phyloP scores from a whole-genome alignment of 2,329 filamentous ascomycete species.

The Aspergillus versicolor region DNA sequence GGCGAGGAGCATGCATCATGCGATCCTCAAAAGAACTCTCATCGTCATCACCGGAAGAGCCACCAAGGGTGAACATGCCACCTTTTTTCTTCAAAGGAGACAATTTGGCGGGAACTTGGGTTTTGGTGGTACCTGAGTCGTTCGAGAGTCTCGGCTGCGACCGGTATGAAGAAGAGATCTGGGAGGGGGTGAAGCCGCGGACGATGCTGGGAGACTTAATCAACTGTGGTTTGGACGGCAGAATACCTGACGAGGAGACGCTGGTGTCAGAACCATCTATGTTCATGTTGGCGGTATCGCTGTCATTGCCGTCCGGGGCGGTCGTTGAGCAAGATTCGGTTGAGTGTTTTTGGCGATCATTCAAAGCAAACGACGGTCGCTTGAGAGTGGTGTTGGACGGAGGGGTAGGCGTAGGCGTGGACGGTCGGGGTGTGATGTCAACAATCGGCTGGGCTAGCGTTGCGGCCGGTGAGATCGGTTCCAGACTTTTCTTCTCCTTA shows the following conservation, averaged over 20 bases:
- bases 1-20: slow-evolving; percentile 53
- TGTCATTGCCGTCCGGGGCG: slow-evolving; percentile 44
- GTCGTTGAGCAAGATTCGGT: slow-evolving; percentile 63
- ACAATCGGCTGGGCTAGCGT: slow-evolving; percentile 39
- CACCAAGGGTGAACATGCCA: slow-evolving; percentile 69
- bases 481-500: slow-evolving; percentile 74
- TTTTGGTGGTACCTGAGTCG: slow-evolving; percentile 52
- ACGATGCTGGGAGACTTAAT: slow-evolving; percentile 68
- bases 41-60: slow-evolving; percentile 82
- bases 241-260: slow-evolving; percentile 54
- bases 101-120: slow-evolving; percentile 62
- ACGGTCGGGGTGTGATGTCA: slow-evolving; percentile 45
- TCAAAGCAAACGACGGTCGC: slow-evolving; percentile 31
- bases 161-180: slow-evolving; percentile 67
- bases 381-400: slow-evolving; percentile 28
- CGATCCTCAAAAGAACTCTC: slow-evolving; percentile 70
- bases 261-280: slow-evolving; percentile 59
- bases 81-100: slow-evolving; percentile 63
- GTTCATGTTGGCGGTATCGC: slow-evolving; percentile 42
- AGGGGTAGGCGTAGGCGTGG: slow-evolving; percentile 42
- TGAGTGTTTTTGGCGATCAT: slow-evolving; percentile 42
- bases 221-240: slow-evolving; percentile 47
- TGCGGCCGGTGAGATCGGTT: slow-evolving; percentile 53
- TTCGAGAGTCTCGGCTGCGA: slow-evolving; percentile 57
- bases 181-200: slow-evolving; percentile 79